These are phyloP conservation scores for Vigna hirtella DNA, from an alignment of 306 rosid genomes.

Conservation along the genomic window DNA sequence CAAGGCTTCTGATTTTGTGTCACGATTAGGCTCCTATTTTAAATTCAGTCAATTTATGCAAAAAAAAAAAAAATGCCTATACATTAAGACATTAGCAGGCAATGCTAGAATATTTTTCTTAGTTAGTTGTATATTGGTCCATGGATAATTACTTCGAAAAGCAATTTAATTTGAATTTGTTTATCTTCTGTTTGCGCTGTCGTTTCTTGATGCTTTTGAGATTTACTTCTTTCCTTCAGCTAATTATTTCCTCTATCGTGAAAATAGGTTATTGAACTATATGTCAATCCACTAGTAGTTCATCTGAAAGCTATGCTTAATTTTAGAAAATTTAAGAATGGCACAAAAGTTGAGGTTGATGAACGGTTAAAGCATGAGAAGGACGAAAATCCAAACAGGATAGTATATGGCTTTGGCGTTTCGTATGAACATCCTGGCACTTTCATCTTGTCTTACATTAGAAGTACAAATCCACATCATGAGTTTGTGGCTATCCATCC, in stretches of 20 bases:
- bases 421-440: conserved; percentile 60
- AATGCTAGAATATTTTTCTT: not conserved
- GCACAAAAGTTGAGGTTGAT: conserved; percentile 58
- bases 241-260: conserved; percentile 21
- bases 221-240: conserved; percentile 26
- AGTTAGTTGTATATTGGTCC: conserved; percentile 17
- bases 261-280: conserved; percentile 49
- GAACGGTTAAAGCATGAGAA: conserved; percentile 51
- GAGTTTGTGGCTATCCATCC: conserved; percentile 58
- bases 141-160: conserved; percentile 32
- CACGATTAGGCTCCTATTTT: conserved; percentile 7
- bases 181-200: conserved; percentile 19
- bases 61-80: conserved; percentile 2
- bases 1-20: not conserved
- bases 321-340: conserved; percentile 56
- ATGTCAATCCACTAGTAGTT: conserved; percentile 54
- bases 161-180: conserved; percentile 17
- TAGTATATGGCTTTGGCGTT: conserved; percentile 53
- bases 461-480: conserved; percentile 53
- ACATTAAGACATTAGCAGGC: conserved; percentile 14
- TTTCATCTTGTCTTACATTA: conserved; percentile 56
- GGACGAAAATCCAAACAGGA: conserved; percentile 54
- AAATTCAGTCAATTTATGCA: not conserved
- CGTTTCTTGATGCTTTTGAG: conserved; percentile 22
- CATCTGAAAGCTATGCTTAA: conserved; percentile 50